Conservation (phyloP, 148 eudicot species). For the Agrostemma githago region DNA sequence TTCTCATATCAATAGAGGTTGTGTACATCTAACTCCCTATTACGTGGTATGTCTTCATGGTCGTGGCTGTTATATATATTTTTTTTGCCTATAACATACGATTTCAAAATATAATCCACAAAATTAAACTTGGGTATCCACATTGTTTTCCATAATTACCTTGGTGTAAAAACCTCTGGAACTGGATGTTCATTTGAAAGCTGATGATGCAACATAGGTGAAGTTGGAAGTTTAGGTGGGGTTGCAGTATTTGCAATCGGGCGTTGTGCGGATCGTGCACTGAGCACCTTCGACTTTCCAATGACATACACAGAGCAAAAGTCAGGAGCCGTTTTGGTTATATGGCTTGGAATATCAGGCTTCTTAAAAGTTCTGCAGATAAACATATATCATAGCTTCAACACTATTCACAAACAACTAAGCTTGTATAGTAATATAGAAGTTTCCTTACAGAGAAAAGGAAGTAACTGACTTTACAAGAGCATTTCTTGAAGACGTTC, state of each 20-base stretch:
- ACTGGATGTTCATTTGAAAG: constrained; percentile 13
- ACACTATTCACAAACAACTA: background rate
- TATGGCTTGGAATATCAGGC: constrained; percentile 44
- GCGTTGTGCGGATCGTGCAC: constrained; percentile 48
- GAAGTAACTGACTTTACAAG: constrained; percentile 35
- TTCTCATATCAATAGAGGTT: background rate
- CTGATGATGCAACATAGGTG: constrained; percentile 15
- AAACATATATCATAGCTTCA: constrained; percentile 1
- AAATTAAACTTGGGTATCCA: too few species aligned
- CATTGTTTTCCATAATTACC: constrained; percentile 11
- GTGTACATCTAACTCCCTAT: too few species aligned
- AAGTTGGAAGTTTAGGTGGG: constrained; percentile 40
- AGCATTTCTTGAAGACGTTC: constrained; percentile 49
- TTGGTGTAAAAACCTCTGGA: constrained; percentile 9
- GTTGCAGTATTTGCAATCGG: constrained; percentile 32
- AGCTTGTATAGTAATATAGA: background rate
- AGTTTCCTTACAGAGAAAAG: background rate
- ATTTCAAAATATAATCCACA: too few species aligned
- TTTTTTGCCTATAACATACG: too few species aligned
- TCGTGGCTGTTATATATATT: too few species aligned
- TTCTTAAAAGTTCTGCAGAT: constrained; percentile 48
- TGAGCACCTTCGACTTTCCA: constrained; percentile 48
- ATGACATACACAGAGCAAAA: constrained; percentile 70
- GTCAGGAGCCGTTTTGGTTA: constrained; percentile 55
- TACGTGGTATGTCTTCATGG: too few species aligned